Base-by-base conservation (phyloP, 148 eudicot species). In the Rhododendron molle region DNA sequence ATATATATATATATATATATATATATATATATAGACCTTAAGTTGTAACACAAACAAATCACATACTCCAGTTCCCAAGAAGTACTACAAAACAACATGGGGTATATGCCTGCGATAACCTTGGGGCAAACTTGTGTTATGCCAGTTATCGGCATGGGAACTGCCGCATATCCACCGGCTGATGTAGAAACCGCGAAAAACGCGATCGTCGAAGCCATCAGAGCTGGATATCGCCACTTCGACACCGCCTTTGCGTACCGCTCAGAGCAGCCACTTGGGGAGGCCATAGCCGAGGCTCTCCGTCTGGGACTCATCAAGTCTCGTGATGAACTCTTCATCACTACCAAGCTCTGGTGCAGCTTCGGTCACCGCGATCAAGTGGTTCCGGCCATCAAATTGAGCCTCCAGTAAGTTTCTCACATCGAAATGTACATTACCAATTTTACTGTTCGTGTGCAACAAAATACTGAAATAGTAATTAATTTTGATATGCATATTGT, bases 341-440 rank as follows among this genome's bases (percentile, higher is more conserved):
- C 96, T 69, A 88, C 96, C 32, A 94, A 94, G 89, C 88, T 94
- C 5, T 94, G 91, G 93, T 77, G 86, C 30, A 90, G 87, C 49
- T 91, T 88, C 40, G 89, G 92, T 43, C 89, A 93, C 9, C 88
- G 91, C 9, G 67, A 89, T 16, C 94, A 91, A n/a, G 91, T 94
- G 26, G 84, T 91, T 78, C 90, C 92, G 10, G 94, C 92, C 7
- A 86, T 94, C 58, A 71, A 85, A 12, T 84, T 88, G 49, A 88
- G 91, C n/a, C 91, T 94, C 78, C 28, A 88, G 96, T 94, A 88
- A 43, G 50, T 84, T 76, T 65, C 32, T 23, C 72, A 23, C 30
- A 11, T 26, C 28, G 8, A 47, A 47, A 13, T 13, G 54, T 50
- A 4, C 15, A 50, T 50, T 13, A 50, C 54, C 54, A 50, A 50